A percentile compares a stretch with the other conserved stretches of the same genome.
Conservation (phyloP, 805 yeast genomes). For the Suhomyces emberorum region DNA sequence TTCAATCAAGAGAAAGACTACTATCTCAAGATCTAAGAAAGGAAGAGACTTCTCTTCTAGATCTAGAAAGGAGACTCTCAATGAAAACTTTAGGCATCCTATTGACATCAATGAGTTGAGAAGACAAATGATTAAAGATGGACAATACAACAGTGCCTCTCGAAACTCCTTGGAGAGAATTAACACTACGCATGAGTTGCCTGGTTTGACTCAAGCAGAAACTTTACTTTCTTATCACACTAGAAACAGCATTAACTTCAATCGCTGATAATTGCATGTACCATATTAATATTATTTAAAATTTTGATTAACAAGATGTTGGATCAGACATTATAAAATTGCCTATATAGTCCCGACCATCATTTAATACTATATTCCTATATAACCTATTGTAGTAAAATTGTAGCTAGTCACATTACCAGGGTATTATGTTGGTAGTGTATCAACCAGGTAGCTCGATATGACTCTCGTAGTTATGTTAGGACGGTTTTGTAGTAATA, state of each 20-base stretch:
- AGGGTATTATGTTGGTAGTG: too few species aligned
- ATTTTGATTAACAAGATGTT: too few species aligned
- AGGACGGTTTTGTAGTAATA: too few species aligned
- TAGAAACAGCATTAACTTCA: slow-evolving; percentile 36
- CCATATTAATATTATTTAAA: background rate
- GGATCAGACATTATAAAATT: too few species aligned
- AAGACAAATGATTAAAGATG: slow-evolving; percentile 35
- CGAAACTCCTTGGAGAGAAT: slow-evolving; percentile 39
- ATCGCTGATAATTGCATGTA: slow-evolving; percentile 1
- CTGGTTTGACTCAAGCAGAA: slow-evolving; percentile 50
- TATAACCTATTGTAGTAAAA: too few species aligned
- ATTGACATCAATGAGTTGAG: slow-evolving; percentile 34
- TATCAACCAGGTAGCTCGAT: too few species aligned
- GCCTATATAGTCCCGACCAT: too few species aligned
- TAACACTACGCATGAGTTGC: slow-evolving; percentile 44
- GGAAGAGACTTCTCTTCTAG: slow-evolving; percentile 16
- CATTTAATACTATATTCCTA: too few species aligned
- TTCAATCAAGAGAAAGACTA: slow-evolving; percentile 32
- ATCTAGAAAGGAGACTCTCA: slow-evolving; percentile 18
- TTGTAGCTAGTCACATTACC: too few species aligned
- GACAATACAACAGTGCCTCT: slow-evolving; percentile 35
- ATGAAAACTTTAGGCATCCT: slow-evolving; percentile 30
- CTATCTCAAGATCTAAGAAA: slow-evolving; percentile 24
- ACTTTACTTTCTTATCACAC: slow-evolving; percentile 43
- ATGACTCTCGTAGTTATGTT: too few species aligned